These are phyloP conservation scores for Pleurotus giganteus DNA, from an alignment of 768 basidiomycete species.

Conservation along the genomic window DNA sequence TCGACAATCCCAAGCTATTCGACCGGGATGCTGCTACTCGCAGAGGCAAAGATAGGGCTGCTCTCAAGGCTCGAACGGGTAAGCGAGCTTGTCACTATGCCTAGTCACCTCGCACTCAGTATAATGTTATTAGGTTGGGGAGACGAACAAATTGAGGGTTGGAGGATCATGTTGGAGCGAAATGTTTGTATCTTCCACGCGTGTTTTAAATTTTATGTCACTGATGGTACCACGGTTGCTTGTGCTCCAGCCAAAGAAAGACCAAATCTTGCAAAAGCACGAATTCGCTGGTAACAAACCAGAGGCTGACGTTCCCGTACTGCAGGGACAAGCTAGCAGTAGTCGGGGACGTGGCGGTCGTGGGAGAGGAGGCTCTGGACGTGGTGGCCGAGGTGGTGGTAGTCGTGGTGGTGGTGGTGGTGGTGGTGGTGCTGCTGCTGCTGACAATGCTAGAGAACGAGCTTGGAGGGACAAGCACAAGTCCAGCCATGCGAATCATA, in stretches of 20 bases:
- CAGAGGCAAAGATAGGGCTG: constrained; percentile 61
- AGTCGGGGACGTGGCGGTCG: constrained; percentile 35
- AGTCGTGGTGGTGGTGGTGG: constrained; percentile 33
- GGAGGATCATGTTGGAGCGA: constrained; percentile 86
- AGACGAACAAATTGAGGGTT: constrained; percentile 90
- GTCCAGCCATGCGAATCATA: constrained; percentile 67
- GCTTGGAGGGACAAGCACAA: constrained; percentile 79
- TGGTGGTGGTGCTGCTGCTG: constrained; percentile 34
- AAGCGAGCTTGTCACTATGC: constrained; percentile 12
- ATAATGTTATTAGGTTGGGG: constrained; percentile 49
- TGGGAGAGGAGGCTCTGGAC: constrained; percentile 38
- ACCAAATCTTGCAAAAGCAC: constrained; percentile 70
- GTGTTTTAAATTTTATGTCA: background rate
- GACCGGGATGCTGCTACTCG: constrained; percentile 73
- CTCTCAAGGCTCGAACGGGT: constrained; percentile 72
- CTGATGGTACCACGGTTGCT: background rate
- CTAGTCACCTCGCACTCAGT: background rate
- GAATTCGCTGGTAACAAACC: constrained; percentile 68
- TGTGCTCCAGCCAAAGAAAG: constrained; percentile 61
- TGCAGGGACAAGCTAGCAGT: constrained; percentile 18
- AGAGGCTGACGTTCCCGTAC: background rate
- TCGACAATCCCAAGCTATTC: constrained; percentile 72
- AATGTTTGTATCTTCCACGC: constrained; percentile 55
- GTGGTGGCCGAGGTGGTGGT: constrained; percentile 36
- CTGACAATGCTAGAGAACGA: constrained; percentile 48